phyloP scores from a whole-genome alignment of 1,284 basidiomycete genomes.

The Termitomyces sp. region DNA sequence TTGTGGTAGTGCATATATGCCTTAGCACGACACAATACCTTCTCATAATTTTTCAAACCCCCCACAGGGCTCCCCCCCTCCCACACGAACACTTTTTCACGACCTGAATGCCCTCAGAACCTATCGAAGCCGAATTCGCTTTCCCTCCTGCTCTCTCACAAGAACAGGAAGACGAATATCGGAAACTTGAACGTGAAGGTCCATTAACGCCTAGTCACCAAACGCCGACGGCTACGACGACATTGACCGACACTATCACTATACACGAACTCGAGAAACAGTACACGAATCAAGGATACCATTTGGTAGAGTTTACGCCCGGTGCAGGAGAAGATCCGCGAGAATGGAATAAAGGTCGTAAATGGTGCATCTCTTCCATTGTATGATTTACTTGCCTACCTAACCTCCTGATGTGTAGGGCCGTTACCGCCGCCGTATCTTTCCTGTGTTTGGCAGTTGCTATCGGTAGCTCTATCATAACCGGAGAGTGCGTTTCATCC shows the following conservation, averaged over 20 bases:
- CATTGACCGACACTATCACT: slow-evolving; percentile 2
- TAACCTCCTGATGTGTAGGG: slow-evolving; percentile 22
- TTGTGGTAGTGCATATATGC: neutral
- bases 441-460: slow-evolving; percentile 33
- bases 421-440: slow-evolving; percentile 28
- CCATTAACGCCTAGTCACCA: slow-evolving; percentile 13
- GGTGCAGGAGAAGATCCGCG: slow-evolving; percentile 32
- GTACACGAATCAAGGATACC: slow-evolving; percentile 22
- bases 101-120: slow-evolving; percentile 29
- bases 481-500: slow-evolving; percentile 18
- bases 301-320: slow-evolving; percentile 28
- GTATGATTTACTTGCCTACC: neutral
- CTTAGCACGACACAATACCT: neutral
- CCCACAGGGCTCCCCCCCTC: neutral
- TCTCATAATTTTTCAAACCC: neutral
- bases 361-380: slow-evolving; percentile 25
- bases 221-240: neutral
- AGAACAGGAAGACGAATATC: slow-evolving; percentile 27
- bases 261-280: slow-evolving; percentile 19
- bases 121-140: slow-evolving; percentile 30
- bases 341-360: slow-evolving; percentile 28
- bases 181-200: slow-evolving; percentile 25
- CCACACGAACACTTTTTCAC: neutral
- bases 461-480: slow-evolving; percentile 34
- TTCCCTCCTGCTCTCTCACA: slow-evolving; percentile 25